Percentiles rank a stretch among this genome's conserved stretches.
These are phyloP conservation scores for Beauveria asiatica DNA, from an alignment of 2,329 filamentous ascomycete species.

Conservation along the genomic window DNA sequence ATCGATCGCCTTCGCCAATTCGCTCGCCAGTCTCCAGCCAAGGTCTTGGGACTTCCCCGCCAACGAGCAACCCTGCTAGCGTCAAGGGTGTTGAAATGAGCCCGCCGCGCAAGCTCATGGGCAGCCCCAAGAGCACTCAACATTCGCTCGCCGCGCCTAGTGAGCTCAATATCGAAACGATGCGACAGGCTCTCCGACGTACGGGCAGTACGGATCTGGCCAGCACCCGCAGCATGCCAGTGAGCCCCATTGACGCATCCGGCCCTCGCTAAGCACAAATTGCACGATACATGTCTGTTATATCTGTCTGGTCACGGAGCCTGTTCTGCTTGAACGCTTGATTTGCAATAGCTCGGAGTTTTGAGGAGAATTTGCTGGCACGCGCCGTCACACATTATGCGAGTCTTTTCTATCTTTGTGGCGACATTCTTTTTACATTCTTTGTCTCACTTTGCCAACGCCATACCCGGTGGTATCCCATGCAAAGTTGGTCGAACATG, in stretches of 20 bases:
- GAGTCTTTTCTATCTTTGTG: neutral
- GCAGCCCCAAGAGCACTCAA: slow-evolving; percentile 53
- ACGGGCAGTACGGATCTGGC: slow-evolving; percentile 76
- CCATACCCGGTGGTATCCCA: neutral
- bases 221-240: slow-evolving; percentile 44
- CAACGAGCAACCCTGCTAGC: slow-evolving; percentile 66
- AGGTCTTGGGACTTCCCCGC: slow-evolving; percentile 59
- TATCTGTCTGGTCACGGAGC: neutral
- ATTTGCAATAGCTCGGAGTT: slow-evolving; percentile 4
- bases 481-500: neutral
- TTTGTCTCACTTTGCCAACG: neutral
- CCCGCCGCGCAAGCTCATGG: slow-evolving; percentile 50
- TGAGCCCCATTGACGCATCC: slow-evolving; percentile 45
- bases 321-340: neutral
- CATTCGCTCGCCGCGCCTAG: slow-evolving; percentile 38
- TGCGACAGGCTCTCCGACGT: slow-evolving; percentile 79
- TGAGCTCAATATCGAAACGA: slow-evolving; percentile 85
- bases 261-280: slow-evolving; percentile 20
- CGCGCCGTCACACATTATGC: neutral
- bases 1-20: slow-evolving; percentile 72
- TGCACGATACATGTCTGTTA: neutral
- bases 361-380: neutral
- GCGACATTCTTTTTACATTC: neutral
- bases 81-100: slow-evolving; percentile 67
- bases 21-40: slow-evolving; percentile 70